Evolutionary conservation across 176 grass and related monocot species (phyloP).

Genomic region (Oryza punctata): DNA sequence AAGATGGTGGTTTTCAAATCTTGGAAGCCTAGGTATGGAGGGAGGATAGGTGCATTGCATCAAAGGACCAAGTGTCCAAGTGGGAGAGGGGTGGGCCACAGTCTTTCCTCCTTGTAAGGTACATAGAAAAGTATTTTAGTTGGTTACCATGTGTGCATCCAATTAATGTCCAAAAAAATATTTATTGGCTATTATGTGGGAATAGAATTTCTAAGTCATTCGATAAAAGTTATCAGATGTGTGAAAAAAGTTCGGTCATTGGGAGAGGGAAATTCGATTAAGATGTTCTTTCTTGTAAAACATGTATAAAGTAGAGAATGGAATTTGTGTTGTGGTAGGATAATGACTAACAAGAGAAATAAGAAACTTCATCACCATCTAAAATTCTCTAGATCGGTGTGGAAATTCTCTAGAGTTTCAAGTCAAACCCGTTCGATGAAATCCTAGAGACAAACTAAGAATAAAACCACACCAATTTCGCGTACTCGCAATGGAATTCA

Average conservation of each 20-base stretch:
- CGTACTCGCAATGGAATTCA: background rate
- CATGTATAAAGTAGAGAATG: background rate
- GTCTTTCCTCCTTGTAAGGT: too few species aligned
- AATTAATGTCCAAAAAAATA: background rate
- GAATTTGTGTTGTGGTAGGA: background rate
- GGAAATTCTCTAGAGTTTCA: background rate
- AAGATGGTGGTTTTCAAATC: slow-evolving; percentile 27
- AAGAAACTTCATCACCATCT: background rate
- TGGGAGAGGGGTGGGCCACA: slow-evolving; percentile 25
- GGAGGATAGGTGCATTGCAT: slow-evolving; percentile 29
- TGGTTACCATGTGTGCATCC: background rate
- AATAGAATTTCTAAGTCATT: background rate
- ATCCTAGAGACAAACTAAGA: background rate
- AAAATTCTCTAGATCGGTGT: too few species aligned
- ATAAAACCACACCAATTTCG: background rate
- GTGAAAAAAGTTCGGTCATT: background rate
- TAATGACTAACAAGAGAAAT: background rate
- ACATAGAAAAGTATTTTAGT: background rate
- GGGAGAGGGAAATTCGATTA: background rate
- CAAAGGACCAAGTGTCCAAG: slow-evolving; percentile 46
- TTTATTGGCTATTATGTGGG: background rate
- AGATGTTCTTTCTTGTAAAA: background rate
- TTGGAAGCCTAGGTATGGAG: background rate
- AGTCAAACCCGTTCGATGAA: background rate
- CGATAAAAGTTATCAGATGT: too few species aligned